Conservation (phyloP, 2,329 filamentous ascomycete species). For the Sclerotinia spermophila region DNA sequence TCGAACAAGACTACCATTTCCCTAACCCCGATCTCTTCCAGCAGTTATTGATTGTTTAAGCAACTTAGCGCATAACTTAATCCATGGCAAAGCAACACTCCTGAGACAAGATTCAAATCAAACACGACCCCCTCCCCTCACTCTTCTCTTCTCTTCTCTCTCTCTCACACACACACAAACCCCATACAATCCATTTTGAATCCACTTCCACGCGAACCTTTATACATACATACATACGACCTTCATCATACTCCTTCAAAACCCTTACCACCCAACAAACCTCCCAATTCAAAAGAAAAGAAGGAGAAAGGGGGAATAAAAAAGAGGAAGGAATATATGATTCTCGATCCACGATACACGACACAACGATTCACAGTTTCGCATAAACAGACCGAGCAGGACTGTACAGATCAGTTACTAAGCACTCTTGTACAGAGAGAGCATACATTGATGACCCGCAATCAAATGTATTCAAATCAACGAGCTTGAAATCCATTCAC, state of each 20-base stretch:
- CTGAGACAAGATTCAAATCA: slow-evolving; percentile 18
- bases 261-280: not conserved
- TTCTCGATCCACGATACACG: not conserved
- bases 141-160: not conserved
- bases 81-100: not conserved
- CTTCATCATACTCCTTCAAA: not conserved
- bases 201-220: slow-evolving; percentile 5
- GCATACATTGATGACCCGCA: slow-evolving; percentile 4
- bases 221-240: slow-evolving; percentile 1
- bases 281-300: not conserved
- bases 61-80: slow-evolving; percentile 17
- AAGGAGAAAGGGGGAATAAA: not conserved
- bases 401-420: not conserved
- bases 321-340: not conserved
- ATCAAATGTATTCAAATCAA: slow-evolving; percentile 8
- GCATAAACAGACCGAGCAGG: not conserved
- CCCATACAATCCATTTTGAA: not conserved
- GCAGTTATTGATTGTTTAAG: not conserved
- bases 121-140: slow-evolving; percentile 5
- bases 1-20: not conserved
- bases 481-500: not conserved
- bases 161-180: not conserved
- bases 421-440: not conserved
- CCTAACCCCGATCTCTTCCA: not conserved
- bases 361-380: not conserved